Evolutionary conservation across 2,329 filamentous ascomycete species (phyloP).

Genomic region (Botrytis byssoidea): DNA sequence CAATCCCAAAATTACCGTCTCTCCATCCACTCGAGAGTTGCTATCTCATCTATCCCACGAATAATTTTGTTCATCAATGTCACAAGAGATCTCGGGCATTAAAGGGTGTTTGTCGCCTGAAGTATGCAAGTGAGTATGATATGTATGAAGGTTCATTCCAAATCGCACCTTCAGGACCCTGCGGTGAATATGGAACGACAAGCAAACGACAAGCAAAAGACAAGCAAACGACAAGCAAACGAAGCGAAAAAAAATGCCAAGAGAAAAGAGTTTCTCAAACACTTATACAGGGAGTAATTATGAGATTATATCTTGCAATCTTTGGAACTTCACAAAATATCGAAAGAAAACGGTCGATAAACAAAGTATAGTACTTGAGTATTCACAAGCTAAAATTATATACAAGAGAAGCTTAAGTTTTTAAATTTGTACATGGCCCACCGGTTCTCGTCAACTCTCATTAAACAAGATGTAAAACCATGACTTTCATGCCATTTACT

Average conservation of each 20-base stretch:
- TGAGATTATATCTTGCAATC: background rate
- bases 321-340: background rate
- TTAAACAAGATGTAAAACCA: background rate
- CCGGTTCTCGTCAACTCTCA: background rate
- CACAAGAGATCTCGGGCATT: no score
- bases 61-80: background rate
- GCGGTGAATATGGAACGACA: background rate
- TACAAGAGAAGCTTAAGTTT: background rate
- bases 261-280: background rate
- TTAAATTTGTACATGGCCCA: background rate
- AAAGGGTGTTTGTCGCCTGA: background rate
- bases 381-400: background rate
- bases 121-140: background rate
- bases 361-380: background rate
- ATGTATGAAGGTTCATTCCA: background rate
- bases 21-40: background rate
- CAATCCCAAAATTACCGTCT: background rate
- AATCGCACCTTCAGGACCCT: background rate
- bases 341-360: background rate
- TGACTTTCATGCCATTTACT: background rate
- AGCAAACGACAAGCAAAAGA: background rate
- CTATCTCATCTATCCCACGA: background rate
- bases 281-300: background rate
- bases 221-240: background rate
- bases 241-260: no score